Base-by-base conservation (phyloP, 1,284 basidiomycete species). In the Phellinidium pouzarii region DNA sequence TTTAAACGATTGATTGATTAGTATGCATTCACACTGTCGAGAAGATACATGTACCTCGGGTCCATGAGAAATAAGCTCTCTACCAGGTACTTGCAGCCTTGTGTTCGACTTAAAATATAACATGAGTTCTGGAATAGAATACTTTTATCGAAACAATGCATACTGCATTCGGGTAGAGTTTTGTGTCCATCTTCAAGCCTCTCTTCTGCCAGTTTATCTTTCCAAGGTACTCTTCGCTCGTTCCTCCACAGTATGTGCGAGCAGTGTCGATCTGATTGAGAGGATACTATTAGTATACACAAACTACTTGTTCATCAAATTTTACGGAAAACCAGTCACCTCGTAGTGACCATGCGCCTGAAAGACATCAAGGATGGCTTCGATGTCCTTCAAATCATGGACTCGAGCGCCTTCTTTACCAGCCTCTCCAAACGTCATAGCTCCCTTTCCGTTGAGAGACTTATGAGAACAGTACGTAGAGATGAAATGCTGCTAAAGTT, bases 281-380 rank as follows among this genome's bases (percentile, higher is more conserved):
- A 34, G n/a, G 22, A n/a, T 14, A 17, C 29, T 23, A 27, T 26
- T 20, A 31, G 25, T 44, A 29, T n/a, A n/a, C n/a, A n/a, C n/a
- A n/a, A n/a, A n/a, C n/a, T n/a, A n/a, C n/a, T n/a, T n/a, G n/a
- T n/a, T n/a, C n/a, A n/a, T n/a, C n/a, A n/a, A n/a, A n/a, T n/a
- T n/a, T n/a, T n/a, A n/a, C n/a, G n/a, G n/a, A n/a, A n/a, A n/a
- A n/a, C n/a, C n/a, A n/a, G n/a, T 41, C 34, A 73, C 69, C 64
- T 78, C 75, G 31, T 58, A 68, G 59, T 82, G 80, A 0, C 82
- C 81, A 62, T 83, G 80, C 4, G 69, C 66, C 27, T 73, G 71
- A 63, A 83, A 82, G 26, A 75, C 71, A 58, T 82, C 76, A 23
- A 83, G 64, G 49, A 83, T 82, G 1, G 68, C 69, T 41, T 74